Percentiles rank a stretch among this genome's conserved stretches.
phyloP scores from a whole-genome alignment of 2,329 filamentous ascomycete species.

The Fusarium albosuccineum region DNA sequence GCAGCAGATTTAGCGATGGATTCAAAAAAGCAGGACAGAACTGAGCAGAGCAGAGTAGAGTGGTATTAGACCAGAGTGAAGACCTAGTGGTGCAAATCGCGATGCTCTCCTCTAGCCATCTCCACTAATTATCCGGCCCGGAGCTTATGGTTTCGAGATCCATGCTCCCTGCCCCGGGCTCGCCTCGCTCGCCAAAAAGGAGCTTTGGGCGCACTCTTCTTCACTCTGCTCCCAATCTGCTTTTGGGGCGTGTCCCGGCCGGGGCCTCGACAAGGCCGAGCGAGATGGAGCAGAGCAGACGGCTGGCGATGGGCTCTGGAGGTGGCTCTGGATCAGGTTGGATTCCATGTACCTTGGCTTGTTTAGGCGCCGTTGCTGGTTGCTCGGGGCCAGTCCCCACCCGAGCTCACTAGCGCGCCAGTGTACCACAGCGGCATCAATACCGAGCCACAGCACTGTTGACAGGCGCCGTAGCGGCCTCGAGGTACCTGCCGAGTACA shows the following conservation, averaged over 20 bases:
- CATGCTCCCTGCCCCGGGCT: not conserved
- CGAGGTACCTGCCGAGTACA: slow-evolving; percentile 39
- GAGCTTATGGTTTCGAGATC: slow-evolving; percentile 14
- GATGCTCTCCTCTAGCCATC: not conserved
- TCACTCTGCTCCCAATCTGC: slow-evolving; percentile 8
- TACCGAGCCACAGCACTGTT: slow-evolving; percentile 21
- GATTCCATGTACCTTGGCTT: slow-evolving; percentile 32
- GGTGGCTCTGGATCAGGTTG: slow-evolving; percentile 6
- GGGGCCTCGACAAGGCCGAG: too few relatives aligned
- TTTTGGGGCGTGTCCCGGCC: slow-evolving; percentile 8
- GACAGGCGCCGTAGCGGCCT: slow-evolving; percentile 20
- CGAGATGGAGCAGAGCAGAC: too few relatives aligned
- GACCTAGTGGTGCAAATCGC: not conserved
- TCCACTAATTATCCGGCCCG: not conserved
- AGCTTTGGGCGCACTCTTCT: not conserved
- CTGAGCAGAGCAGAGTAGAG: not conserved
- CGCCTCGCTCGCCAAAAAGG: not conserved
- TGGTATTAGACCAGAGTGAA: too few relatives aligned
- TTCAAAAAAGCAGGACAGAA: not conserved
- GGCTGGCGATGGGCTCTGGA: slow-evolving; percentile 13
- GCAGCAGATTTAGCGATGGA: not conserved
- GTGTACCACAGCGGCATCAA: slow-evolving; percentile 34
- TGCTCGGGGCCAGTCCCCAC: slow-evolving; percentile 43
- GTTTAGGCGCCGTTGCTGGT: slow-evolving; percentile 47
- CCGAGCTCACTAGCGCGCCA: slow-evolving; percentile 42